phyloP scores from a whole-genome alignment of 371 early-diverging fungal genomes.

The Mortierella sp. region DNA sequence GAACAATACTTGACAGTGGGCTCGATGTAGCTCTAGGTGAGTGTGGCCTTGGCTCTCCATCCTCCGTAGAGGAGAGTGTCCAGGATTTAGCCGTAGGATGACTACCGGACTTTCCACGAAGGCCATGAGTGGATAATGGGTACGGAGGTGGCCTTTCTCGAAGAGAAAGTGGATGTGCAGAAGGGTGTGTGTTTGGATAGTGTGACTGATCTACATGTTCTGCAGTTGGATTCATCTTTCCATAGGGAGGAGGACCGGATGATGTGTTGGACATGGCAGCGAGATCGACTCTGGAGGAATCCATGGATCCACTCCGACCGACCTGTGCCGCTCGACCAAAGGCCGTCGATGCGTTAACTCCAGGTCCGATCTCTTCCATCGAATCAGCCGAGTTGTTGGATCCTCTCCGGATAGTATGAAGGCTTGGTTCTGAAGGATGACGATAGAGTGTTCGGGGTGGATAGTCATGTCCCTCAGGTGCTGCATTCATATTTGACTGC shows the following conservation, averaged over 20 bases:
- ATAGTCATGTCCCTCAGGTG: not conserved
- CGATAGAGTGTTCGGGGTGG: conserved; percentile 12
- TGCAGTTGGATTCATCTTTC: no score
- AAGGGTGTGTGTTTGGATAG: not conserved
- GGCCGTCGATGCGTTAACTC: no score
- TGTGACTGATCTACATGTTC: not conserved
- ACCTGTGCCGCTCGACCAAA: not conserved
- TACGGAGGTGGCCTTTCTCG: conserved; percentile 22
- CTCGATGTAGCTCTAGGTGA: no score
- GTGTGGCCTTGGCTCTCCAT: no score
- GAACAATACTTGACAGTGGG: no score
- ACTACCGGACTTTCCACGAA: not conserved
- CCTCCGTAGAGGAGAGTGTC: no score
- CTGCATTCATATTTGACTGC: not conserved
- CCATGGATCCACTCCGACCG: conserved; percentile 11
- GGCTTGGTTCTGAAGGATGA: conserved; percentile 23
- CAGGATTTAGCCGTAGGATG: no score
- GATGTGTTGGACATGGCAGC: not conserved
- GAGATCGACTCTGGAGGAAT: conserved; percentile 5
- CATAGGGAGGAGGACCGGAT: not conserved
- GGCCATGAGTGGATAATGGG: conserved; percentile 11
- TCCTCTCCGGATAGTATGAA: conserved; percentile 9
- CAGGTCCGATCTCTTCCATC: conserved; percentile 15
- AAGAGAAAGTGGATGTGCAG: not conserved
- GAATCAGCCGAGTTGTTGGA: conserved; percentile 23